Evolutionary conservation across 2,329 filamentous ascomycete species (phyloP), one percentile per base, ranked within the genome.

Genomic region (Xylariaceae sp.): DNA sequence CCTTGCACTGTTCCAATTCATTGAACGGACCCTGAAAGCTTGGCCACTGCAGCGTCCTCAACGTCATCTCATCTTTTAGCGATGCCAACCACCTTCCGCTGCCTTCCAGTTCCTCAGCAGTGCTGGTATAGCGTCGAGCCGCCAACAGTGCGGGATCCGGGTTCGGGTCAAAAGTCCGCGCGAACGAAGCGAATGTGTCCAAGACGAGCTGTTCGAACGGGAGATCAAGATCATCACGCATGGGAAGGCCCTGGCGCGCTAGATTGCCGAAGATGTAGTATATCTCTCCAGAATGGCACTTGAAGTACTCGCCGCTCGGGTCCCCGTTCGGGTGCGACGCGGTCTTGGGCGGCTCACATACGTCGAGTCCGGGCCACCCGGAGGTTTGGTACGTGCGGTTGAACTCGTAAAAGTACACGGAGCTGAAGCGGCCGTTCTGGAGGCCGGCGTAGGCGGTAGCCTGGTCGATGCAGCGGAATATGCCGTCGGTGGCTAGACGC

Each of bases 391-490:
- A 77, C 0, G 72, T 73, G 34, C 78, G 70, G 45, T 79, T 74
- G 50, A 81, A 75, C 54, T 81, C 74, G 59, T 82, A 83, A 55
- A 72, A 80, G 55, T 75, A 81, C 0, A 77, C 64, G 3, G 64
- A 59, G 19, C 65, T 56, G 52, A 80, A 74, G 0, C 70, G 67
- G 3, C 62, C 59, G 13, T 65, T 68, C 13, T 54, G 43, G 0
- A 71, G 61, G 3, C 70, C 76, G 0, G 73, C 65, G 52, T 72
- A 73, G 6, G 72, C 72, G 3, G 78, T 81, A 4, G 77, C 76
- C 56, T 81, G 70, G 54, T 79, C 75, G 38, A 76, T 62, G 55
- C 79, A 83, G 42, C 77, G 72, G 65, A 81, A 81, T 8, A 72
- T 70, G 38, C 68, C 74, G 56, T 82, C 78, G 2, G 78, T 81